Base-by-base conservation (phyloP, 208 protist genomes). In the Trypanosoma congolense region DNA sequence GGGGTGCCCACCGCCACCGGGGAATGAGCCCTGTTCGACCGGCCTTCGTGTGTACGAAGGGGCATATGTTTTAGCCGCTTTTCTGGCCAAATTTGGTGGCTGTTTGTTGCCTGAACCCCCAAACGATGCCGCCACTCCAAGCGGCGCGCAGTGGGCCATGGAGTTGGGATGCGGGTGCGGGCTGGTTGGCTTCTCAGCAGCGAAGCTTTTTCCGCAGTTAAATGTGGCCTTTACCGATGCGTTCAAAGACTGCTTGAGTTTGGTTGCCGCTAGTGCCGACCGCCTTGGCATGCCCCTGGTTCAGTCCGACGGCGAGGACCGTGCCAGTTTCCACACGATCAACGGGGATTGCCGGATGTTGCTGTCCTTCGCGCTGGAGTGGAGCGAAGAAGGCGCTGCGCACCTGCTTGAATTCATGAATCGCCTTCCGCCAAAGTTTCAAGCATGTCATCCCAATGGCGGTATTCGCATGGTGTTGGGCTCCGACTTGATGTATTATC, bases 11-110 rank as follows among this genome's bases (percentile, higher is more conserved):
- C 3, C 1, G 21, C 30, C 21, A 10, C 9, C 30, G 2, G 4
- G 41, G 22, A 41, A 31, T 42, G 46, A 61, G 18, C 45, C 56
- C 14, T 85, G 77, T 56, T 73, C 56, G 18, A 90, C 82, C 1
- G 82, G 82, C 3, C 73, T 85, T 62, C 77, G 82, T 10, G 75
- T 85, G 24, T 90, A 90, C 51, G 77, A 85, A 46, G 77, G 82
- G 1, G 82, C 73, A 4, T 70, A 78, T 49, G 69, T 85, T 22
- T 62, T 90, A 29, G 60, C 82, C 3, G 62, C 72, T 5, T 85
- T 90, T 54, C 14, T 90, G n/a, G 50, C 18, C 19, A 70, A 56
- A 21, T 81, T 66, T 50, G 71, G 65, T 29, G 21, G 31, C 4
- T 53, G 22, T 10, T 48, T 85, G 24, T 14, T 78, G 5, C 49